phyloP scores from a whole-genome alignment of 2,329 filamentous ascomycete genomes.

The Sarocladiaceae sp. region DNA sequence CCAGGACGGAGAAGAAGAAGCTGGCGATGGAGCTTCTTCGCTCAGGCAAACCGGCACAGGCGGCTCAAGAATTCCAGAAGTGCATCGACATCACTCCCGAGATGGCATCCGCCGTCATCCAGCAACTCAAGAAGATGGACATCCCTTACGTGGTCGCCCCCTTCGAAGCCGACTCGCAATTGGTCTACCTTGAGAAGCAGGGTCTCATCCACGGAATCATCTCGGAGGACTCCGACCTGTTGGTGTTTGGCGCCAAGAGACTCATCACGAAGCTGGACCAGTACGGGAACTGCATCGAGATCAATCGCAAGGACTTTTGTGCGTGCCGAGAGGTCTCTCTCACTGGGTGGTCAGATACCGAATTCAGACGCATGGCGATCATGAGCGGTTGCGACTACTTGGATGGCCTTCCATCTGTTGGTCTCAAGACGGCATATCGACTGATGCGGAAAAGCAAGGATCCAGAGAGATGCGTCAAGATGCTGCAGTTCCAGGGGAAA shows the following conservation, averaged over 20 bases:
- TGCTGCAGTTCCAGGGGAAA: constrained; percentile 86
- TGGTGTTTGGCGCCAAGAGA: constrained; percentile 90
- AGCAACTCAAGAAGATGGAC: constrained; percentile 76
- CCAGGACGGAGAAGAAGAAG: constrained; percentile 71
- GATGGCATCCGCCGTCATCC: constrained; percentile 90
- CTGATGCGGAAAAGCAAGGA: constrained; percentile 87
- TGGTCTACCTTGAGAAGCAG: constrained; percentile 86
- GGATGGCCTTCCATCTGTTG: constrained; percentile 77
- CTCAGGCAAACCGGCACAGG: constrained; percentile 75
- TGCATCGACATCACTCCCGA: constrained; percentile 92
- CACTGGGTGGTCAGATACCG: constrained; percentile 84
- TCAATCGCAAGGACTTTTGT: constrained; percentile 84
- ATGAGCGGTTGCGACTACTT: constrained; percentile 95
- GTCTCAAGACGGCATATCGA: constrained; percentile 89
- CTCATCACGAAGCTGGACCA: constrained; percentile 92
- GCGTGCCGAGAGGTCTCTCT: constrained; percentile 84
- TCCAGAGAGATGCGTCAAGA: constrained; percentile 74
- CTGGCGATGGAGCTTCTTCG: constrained; percentile 74
- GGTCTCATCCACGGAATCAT: constrained; percentile 84
- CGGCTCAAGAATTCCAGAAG: constrained; percentile 86
- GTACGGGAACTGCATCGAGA: constrained; percentile 88
- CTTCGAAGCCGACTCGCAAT: constrained; percentile 95
- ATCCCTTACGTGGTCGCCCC: constrained; percentile 91
- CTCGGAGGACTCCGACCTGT: constrained; percentile 92
- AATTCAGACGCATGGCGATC: constrained; percentile 95